Evolutionary conservation across 441 rosid genomes (phyloP).

Genomic region (Euphorbia celastroides): DNA sequence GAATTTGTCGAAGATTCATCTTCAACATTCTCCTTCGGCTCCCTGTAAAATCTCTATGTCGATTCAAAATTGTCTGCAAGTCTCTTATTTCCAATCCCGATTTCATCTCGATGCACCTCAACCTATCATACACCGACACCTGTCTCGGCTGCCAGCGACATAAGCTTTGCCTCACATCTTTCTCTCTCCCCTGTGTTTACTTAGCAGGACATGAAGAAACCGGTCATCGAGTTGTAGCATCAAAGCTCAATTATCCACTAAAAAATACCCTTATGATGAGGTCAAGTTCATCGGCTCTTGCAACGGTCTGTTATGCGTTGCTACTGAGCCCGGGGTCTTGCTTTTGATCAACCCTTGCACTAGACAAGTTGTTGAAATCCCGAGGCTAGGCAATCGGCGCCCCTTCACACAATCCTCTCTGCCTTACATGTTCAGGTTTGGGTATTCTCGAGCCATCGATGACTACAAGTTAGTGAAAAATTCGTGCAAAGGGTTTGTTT

Average conservation of each 20-base stretch:
- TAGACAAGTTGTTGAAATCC: constrained; percentile 31
- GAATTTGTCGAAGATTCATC: not conserved
- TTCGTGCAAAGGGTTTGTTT: constrained; percentile 17
- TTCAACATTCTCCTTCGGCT: constrained; percentile 3
- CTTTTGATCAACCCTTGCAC: constrained; percentile 49
- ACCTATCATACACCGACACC: constrained; percentile 13
- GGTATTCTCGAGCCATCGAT: constrained; percentile 27
- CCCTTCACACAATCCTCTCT: constrained; percentile 6
- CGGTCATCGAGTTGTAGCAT: constrained; percentile 18
- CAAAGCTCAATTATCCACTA: constrained; percentile 37
- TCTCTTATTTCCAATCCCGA: not conserved
- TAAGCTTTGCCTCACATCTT: constrained; percentile 25
- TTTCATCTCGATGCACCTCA: constrained; percentile 1
- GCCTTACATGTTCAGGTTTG: constrained; percentile 32
- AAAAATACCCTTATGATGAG: constrained; percentile 16
- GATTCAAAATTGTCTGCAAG: constrained; percentile 4
- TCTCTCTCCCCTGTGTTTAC: constrained; percentile 36
- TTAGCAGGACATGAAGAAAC: constrained; percentile 22
- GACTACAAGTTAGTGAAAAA: constrained; percentile 34
- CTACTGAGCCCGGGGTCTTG: constrained; percentile 29
- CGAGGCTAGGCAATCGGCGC: constrained; percentile 6
- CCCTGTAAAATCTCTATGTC: constrained; percentile 4
- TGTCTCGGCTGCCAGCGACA: constrained; percentile 17
- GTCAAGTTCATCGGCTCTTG: constrained; percentile 37
- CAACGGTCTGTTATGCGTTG: constrained; percentile 43